Conservation (phyloP, 768 basidiomycete species). For the Collybia mongolica region DNA sequence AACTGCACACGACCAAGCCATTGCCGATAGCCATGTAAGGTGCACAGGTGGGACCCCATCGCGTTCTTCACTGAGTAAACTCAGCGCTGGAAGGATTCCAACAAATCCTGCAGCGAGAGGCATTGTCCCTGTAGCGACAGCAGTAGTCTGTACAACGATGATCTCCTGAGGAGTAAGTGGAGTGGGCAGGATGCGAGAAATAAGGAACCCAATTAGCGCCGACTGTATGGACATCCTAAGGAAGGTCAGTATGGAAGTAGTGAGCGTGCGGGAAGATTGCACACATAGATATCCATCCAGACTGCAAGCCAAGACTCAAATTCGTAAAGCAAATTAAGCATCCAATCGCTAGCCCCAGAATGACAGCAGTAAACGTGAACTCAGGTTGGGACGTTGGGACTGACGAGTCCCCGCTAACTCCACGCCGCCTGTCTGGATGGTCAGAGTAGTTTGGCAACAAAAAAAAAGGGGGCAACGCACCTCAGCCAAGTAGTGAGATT, state of each 20-base stretch:
- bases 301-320: slow-evolving; percentile 83
- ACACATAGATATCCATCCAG: slow-evolving; percentile 89
- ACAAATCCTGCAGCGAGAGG: slow-evolving; percentile 86
- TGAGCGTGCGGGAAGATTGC: slow-evolving; percentile 17
- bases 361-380: slow-evolving; percentile 56
- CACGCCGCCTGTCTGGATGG: not conserved
- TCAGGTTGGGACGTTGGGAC: slow-evolving; percentile 32
- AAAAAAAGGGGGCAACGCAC: not conserved
- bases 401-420: slow-evolving; percentile 3
- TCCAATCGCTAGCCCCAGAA: slow-evolving; percentile 80
- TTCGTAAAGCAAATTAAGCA: slow-evolving; percentile 92
- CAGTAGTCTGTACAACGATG: slow-evolving; percentile 92
- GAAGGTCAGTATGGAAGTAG: not conserved
- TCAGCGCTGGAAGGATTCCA: slow-evolving; percentile 89
- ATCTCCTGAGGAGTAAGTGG: slow-evolving; percentile 90
- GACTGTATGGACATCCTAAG: slow-evolving; percentile 94
- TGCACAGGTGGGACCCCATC: slow-evolving; percentile 79
- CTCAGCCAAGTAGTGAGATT: slow-evolving; percentile 16
- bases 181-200: slow-evolving; percentile 70
- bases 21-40: slow-evolving; percentile 69
- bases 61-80: slow-evolving; percentile 65
- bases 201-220: slow-evolving; percentile 85
- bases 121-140: slow-evolving; percentile 92
- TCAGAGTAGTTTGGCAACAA: not conserved
- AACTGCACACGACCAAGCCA: slow-evolving; percentile 86